Evolutionary conservation across 202 grass and related monocot genomes (phyloP), one percentile per base, ranked within the genome.

Genomic region (Digitaria exilis): DNA sequence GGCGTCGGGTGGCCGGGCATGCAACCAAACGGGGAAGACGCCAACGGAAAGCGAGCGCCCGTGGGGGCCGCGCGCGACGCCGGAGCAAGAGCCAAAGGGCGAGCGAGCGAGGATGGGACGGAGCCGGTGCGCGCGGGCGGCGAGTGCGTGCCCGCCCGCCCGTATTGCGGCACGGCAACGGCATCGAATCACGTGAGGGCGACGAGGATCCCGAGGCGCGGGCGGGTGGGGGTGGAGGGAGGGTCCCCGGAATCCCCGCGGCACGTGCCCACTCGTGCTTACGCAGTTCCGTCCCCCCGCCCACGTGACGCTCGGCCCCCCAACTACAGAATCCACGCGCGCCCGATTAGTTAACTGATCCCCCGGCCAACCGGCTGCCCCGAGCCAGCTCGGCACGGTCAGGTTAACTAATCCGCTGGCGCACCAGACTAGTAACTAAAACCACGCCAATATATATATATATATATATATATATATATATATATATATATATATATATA

Each of bases 121-220:
- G 5, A n/a, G n/a, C n/a, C 69, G 41, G n/a, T 30, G 24, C 7
- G 68, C 6, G 15, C 15, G 30, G 63, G 64, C n/a, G n/a, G n/a
- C n/a, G n/a, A n/a, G n/a, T n/a, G n/a, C n/a, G n/a, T n/a, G n/a
- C n/a, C 76, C n/a, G n/a, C n/a, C n/a, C n/a, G n/a, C n/a, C n/a
- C 9, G 62, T 13, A 18, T 62, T 21, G 77, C 19, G 73, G 28
- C 62, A 43, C 18, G 77, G 29, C 69, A 25, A 45, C 58, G 86
- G 88, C 87, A 93, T 95, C 90, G 87, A 88, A 89, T 98, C 96
- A 98, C 91, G 91, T 92, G 96, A 89, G 17, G 0, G 82, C 24
- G 79, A 82, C 86, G 85, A 83, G 93, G 87, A 93, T 94, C 91
- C 96, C 92, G 93, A 91, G 90, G 90, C 71, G 64, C 71, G 56